A percentile compares a stretch with the other conserved stretches of the same genome.
Conservation (phyloP, 2,329 filamentous ascomycete genomes). For the Fusarium dlaminii region DNA sequence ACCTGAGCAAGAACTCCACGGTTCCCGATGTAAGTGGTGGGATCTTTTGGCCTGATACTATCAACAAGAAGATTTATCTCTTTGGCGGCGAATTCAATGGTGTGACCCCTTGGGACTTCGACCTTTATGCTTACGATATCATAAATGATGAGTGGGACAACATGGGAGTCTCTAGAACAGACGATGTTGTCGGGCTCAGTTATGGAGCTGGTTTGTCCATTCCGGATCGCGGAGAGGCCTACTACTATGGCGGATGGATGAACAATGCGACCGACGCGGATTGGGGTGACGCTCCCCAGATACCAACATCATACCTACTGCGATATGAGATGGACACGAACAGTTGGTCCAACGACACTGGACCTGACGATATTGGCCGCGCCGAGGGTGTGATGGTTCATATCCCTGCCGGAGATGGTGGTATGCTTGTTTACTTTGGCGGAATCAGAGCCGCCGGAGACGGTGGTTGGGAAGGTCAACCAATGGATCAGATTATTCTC, state of each 20-base stretch:
- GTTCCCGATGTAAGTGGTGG: conserved; percentile 60
- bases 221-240: conserved; percentile 64
- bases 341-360: conserved; percentile 62
- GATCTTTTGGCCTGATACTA: conserved; percentile 66
- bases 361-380: conserved; percentile 61
- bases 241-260: conserved; percentile 71
- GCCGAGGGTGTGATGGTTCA: conserved; percentile 70
- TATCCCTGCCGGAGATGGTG: conserved; percentile 67
- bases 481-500: conserved; percentile 63
- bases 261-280: conserved; percentile 62
- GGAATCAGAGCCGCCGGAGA: conserved; percentile 63
- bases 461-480: conserved; percentile 56
- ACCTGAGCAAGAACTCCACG: conserved; percentile 66
- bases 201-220: conserved; percentile 67
- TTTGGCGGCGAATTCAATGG: conserved; percentile 69
- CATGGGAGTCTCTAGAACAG: conserved; percentile 50
- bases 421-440: conserved; percentile 70
- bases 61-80: conserved; percentile 71
- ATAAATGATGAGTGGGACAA: conserved; percentile 65
- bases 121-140: conserved; percentile 67
- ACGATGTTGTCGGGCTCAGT: conserved; percentile 57
- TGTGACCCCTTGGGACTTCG: conserved; percentile 55
- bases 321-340: conserved; percentile 65
- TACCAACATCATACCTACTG: conserved; percentile 63
- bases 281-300: conserved; percentile 57